phyloP scores from a whole-genome alignment of 2,329 filamentous ascomycete species.

The Sphaceloma murrayae region DNA sequence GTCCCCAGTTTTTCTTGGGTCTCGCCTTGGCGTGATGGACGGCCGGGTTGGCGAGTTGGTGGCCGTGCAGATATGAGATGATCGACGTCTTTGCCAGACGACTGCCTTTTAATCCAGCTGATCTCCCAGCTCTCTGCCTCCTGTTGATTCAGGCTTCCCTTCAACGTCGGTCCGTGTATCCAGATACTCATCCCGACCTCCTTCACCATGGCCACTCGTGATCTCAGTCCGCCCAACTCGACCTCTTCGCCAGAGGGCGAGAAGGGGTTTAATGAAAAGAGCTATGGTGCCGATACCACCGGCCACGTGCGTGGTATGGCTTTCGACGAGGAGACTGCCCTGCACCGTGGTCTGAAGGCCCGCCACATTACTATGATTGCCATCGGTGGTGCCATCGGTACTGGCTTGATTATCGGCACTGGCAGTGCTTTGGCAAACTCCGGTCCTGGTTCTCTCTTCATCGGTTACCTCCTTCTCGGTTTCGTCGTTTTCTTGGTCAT shows the following conservation, averaged over 20 bases:
- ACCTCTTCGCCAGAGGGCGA: constrained; percentile 14
- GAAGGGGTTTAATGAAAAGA: constrained; percentile 15
- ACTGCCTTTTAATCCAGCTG: constrained; percentile 2
- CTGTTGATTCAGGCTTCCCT: neutral
- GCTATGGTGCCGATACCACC: neutral
- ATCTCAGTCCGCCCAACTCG: constrained; percentile 13
- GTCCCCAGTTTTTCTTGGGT: constrained; percentile 7
- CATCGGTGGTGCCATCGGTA: constrained; percentile 61
- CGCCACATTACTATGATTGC: constrained; percentile 53
- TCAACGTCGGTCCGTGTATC: no score
- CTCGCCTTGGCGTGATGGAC: constrained; percentile 9
- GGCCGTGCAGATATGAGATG: constrained; percentile 14
- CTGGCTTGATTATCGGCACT: constrained; percentile 62
- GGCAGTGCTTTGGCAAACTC: constrained; percentile 42
- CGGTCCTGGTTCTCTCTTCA: constrained; percentile 57
- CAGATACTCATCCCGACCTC: no score
- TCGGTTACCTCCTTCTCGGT: constrained; percentile 61
- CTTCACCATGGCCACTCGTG: constrained; percentile 8
- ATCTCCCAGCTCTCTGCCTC: neutral
- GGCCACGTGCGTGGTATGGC: constrained; percentile 23
- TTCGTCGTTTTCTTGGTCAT: constrained; percentile 71
- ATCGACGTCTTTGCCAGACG: constrained; percentile 4
- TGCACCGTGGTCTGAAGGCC: constrained; percentile 60
- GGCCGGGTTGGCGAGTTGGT: constrained; percentile 10
- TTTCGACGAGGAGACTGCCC: constrained; percentile 52